Conservation (phyloP, 805 yeast species). For the Lipomyces mesembrius region DNA sequence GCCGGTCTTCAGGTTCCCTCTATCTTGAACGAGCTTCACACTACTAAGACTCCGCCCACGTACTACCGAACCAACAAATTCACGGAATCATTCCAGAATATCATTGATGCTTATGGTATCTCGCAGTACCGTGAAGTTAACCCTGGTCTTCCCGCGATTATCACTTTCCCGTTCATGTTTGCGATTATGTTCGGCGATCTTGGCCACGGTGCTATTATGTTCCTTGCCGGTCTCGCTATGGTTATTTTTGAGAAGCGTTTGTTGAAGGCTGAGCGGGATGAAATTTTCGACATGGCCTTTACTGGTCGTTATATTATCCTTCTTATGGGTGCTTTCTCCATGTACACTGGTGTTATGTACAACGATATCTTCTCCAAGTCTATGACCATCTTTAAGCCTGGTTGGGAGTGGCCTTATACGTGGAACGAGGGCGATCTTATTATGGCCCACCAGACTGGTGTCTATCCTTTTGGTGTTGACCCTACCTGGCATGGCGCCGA, state of each 20-base stretch:
- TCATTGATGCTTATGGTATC: conserved; percentile 94
- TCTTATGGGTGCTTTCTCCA: conserved; percentile 92
- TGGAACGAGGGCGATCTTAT: conserved; percentile 73
- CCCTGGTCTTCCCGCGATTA: conserved; percentile 92
- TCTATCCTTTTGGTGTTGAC: conserved; percentile 86
- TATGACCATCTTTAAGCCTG: conserved; percentile 82
- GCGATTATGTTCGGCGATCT: conserved; percentile 99
- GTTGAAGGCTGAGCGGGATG: conserved; percentile 75
- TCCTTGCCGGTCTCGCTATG: conserved; percentile 69
- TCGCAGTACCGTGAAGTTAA: conserved; percentile 93
- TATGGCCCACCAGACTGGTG: conserved; percentile 66
- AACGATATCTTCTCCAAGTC: conserved; percentile 93
- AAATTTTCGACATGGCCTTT: conserved; percentile 95
- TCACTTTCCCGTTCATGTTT: conserved; percentile 97
- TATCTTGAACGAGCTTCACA: conserved; percentile 61
- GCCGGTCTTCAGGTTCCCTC: conserved; percentile 53
- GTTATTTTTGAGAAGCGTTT: conserved; percentile 76
- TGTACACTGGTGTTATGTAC: conserved; percentile 92
- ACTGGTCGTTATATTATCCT: conserved; percentile 88
- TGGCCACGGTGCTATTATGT: conserved; percentile 90
- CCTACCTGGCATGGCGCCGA: conserved; percentile 98
- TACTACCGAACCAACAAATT: conserved; percentile 93
- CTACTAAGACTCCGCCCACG: conserved; percentile 91
- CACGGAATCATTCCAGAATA: conserved; percentile 88
- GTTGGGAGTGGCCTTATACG: conserved; percentile 90